Evolutionary conservation across 352 stramenopile species (phyloP).

Genomic region (Thraustotheca clavata): DNA sequence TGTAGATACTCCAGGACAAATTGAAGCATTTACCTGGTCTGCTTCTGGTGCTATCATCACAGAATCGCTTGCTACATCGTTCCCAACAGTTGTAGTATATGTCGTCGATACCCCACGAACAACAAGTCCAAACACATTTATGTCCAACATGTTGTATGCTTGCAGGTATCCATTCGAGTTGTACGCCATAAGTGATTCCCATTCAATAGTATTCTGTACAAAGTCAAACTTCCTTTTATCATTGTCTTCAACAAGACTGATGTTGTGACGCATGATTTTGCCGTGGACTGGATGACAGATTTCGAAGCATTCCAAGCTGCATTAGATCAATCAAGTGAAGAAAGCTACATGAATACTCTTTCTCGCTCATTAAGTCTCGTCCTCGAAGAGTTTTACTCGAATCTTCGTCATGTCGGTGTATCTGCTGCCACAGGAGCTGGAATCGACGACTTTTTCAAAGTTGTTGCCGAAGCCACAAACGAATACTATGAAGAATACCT

Average conservation of each 20-base stretch:
- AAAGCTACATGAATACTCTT: conserved; percentile 89
- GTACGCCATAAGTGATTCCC: background rate
- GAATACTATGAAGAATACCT: conserved; percentile 86
- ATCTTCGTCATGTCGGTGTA: conserved; percentile 89
- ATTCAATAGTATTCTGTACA: conserved; percentile 91
- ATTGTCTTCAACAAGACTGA: conserved; percentile 99
- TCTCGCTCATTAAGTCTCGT: conserved; percentile 86
- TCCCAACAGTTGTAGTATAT: conserved; percentile 97
- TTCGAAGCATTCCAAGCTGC: conserved; percentile 97
- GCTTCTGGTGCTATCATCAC: conserved; percentile 97
- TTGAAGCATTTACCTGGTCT: conserved; percentile 99
- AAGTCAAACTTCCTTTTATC: conserved; percentile 95
- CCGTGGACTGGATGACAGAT: conserved; percentile 98
- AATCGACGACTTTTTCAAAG: conserved; percentile 91
- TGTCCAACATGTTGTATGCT: conserved; percentile 99
- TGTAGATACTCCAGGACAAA: conserved; percentile 98
- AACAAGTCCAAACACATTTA: conserved; percentile 97
- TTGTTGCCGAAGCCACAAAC: conserved; percentile 76
- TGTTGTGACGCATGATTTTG: conserved; percentile 91
- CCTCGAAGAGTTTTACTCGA: conserved; percentile 91
- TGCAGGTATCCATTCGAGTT: conserved; percentile 55
- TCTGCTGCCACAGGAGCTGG: conserved; percentile 94
- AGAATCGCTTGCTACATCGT: conserved; percentile 93
- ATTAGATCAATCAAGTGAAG: conserved; percentile 84
- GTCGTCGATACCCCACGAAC: conserved; percentile 97